Evolutionary conservation across 2,329 filamentous ascomycete species (phyloP).

Genomic region (Fusarium anthophilum): DNA sequence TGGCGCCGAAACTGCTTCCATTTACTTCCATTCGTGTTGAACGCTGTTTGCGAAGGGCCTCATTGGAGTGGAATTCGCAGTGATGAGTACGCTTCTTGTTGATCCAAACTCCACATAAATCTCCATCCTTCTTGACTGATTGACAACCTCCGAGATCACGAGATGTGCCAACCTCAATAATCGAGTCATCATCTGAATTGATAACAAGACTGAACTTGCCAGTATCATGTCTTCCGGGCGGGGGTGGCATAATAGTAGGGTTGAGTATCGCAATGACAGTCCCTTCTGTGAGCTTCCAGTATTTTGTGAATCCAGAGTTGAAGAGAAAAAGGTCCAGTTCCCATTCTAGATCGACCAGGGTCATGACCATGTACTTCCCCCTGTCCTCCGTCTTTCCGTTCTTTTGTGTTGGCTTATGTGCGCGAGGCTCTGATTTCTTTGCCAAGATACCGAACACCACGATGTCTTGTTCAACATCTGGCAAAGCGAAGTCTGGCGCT

Average conservation of each 20-base stretch:
- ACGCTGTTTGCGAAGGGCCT: slow-evolving; percentile 75
- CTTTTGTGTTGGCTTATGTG: slow-evolving; percentile 59
- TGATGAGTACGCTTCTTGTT: slow-evolving; percentile 88
- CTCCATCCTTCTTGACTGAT: slow-evolving; percentile 83
- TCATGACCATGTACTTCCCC: slow-evolving; percentile 93
- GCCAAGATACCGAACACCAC: slow-evolving; percentile 90
- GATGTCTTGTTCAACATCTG: slow-evolving; percentile 85
- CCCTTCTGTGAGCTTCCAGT: slow-evolving; percentile 93
- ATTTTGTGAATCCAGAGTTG: slow-evolving; percentile 86
- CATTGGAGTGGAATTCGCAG: slow-evolving; percentile 92
- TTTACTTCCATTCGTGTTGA: slow-evolving; percentile 82
- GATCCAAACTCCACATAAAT: slow-evolving; percentile 83
- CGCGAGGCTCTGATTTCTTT: slow-evolving; percentile 83
- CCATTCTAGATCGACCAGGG: slow-evolving; percentile 87
- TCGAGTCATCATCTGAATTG: slow-evolving; percentile 84
- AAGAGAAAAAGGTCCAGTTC: slow-evolving; percentile 94
- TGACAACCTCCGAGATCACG: slow-evolving; percentile 92
- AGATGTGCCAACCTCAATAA: slow-evolving; percentile 87
- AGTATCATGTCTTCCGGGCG: slow-evolving; percentile 76
- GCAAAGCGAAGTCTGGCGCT: slow-evolving; percentile 81
- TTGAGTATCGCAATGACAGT: slow-evolving; percentile 93
- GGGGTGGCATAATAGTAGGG: slow-evolving; percentile 88
- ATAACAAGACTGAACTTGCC: slow-evolving; percentile 88
- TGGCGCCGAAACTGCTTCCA: slow-evolving; percentile 62
- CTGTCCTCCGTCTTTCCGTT: slow-evolving; percentile 64